Conservation (phyloP, 495 filamentous ascomycete species). For the Penicillium parvum region DNA sequence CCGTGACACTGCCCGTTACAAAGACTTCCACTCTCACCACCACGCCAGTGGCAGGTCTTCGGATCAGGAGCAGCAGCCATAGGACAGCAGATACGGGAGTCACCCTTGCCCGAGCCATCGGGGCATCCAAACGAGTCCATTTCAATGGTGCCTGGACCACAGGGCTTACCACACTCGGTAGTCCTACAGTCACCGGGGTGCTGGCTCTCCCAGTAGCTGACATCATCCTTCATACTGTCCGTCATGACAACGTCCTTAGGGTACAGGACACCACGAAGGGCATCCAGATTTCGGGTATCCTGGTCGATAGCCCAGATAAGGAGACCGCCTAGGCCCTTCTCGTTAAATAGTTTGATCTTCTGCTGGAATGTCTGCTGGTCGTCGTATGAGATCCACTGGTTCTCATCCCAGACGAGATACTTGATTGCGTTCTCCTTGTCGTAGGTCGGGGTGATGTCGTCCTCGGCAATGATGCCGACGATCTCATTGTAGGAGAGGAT, state of each 20-base stretch:
- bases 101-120: no score
- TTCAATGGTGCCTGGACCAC: no score
- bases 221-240: no score
- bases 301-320: conserved; percentile 15
- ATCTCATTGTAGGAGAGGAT: conserved; percentile 39
- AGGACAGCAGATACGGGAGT: neutral
- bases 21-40: neutral
- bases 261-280: neutral
- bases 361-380: conserved; percentile 35
- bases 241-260: neutral
- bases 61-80: conserved; percentile 6
- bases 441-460: neutral
- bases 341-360: conserved; percentile 39
- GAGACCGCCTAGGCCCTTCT: conserved; percentile 15
- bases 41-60: neutral
- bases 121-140: neutral
- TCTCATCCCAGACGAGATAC: conserved; percentile 29
- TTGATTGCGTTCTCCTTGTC: conserved; percentile 24
- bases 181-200: no score
- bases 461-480: neutral
- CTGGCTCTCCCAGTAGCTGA: no score
- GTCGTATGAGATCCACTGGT: conserved; percentile 50
- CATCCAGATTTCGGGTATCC: neutral
- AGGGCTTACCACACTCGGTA: no score
- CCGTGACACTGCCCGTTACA: conserved; percentile 20